A percentile compares a stretch with the other conserved stretches of the same genome.
phyloP scores from a whole-genome alignment of 2,329 filamentous ascomycete species.

The Claviceps sorghi region DNA sequence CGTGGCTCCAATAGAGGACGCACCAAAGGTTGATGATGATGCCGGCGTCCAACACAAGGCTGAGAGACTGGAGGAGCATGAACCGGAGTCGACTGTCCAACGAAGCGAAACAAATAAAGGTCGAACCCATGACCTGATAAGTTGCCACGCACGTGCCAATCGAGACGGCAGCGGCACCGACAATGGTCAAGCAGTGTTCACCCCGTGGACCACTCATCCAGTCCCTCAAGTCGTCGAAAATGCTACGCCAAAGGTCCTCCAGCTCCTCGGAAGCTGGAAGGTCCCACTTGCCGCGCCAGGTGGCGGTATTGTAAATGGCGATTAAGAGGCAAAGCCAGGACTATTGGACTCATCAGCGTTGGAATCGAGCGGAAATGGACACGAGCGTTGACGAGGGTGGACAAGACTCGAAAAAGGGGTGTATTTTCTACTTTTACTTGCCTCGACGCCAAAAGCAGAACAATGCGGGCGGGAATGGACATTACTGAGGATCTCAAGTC shows the following conservation, averaged over 20 bases:
- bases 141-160: conserved; percentile 27
- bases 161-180: conserved; percentile 24
- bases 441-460: conserved; percentile 34
- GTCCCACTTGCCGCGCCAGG: conserved; percentile 18
- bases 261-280: conserved; percentile 18
- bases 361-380: background rate
- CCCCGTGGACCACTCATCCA: conserved; percentile 32
- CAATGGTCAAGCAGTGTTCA: conserved; percentile 20
- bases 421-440: conserved; percentile 5
- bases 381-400: background rate
- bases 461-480: conserved; percentile 36
- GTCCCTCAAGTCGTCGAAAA: conserved; percentile 30
- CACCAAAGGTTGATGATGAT: conserved; percentile 37
- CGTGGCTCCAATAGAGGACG: conserved; percentile 35
- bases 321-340: conserved; percentile 32
- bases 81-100: conserved; percentile 24
- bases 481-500: conserved; percentile 32
- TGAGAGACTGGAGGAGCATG: conserved; percentile 27
- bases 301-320: conserved; percentile 29
- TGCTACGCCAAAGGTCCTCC: conserved; percentile 33
- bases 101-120: conserved; percentile 34
- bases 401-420: background rate
- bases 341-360: conserved; percentile 13
- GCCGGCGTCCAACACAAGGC: conserved; percentile 30
- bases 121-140: conserved; percentile 27